Evolutionary conservation across 768 basidiomycete genomes (phyloP).

Genomic region (Filobasidium wieringae): DNA sequence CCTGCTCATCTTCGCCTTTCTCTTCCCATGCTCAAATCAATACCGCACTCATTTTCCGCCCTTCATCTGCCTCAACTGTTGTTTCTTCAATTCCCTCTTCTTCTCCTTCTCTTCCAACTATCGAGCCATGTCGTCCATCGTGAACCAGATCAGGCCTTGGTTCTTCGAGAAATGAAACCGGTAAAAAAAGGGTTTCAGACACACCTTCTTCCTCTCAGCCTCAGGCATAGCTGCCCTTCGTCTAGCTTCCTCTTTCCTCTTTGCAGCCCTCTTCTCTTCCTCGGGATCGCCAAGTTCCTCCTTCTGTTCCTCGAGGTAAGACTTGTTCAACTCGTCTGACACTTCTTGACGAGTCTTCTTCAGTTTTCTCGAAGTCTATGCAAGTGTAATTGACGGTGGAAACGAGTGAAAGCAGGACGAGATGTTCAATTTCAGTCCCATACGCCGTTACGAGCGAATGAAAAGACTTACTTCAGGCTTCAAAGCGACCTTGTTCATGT

Average conservation of each 20-base stretch:
- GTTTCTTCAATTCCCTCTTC: constrained; percentile 33
- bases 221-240: constrained; percentile 25
- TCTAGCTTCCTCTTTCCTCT: constrained; percentile 27
- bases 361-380: constrained; percentile 57
- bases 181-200: no score
- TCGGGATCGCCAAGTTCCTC: constrained; percentile 32
- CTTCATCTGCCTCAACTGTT: constrained; percentile 17
- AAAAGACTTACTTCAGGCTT: constrained; percentile 51
- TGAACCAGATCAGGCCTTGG: constrained; percentile 17
- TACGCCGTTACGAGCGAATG: not conserved
- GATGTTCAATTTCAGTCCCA: no score
- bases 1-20: no score
- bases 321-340: constrained; percentile 47
- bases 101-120: constrained; percentile 32
- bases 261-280: constrained; percentile 32
- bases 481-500: constrained; percentile 47
- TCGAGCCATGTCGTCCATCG: not conserved
- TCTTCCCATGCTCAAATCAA: no score
- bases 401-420: not conserved
- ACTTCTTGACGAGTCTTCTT: constrained; percentile 61
- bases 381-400: not conserved
- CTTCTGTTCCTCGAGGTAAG: constrained; percentile 30
- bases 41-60: not conserved
- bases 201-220: constrained; percentile 31
- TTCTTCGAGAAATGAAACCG: constrained; percentile 13